phyloP scores from a whole-genome alignment of 805 yeast genomes.

The Wickerhamiella hasegawae region DNA sequence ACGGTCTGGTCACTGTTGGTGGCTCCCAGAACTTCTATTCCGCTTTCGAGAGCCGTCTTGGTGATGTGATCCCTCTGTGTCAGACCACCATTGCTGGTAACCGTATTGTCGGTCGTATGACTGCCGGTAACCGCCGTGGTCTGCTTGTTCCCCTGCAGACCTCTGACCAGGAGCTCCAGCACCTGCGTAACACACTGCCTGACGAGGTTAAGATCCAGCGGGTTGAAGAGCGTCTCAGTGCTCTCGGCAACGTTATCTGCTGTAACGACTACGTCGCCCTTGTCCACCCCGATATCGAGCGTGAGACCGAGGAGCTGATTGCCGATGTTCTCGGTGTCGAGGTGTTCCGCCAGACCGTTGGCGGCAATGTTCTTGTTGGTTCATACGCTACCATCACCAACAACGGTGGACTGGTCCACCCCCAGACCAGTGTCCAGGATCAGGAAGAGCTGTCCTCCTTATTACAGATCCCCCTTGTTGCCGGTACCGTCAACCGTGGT shows the following conservation, averaged over 20 bases:
- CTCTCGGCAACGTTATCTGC: constrained; percentile 94
- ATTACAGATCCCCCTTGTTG: constrained; percentile 93
- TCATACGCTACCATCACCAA: constrained; percentile 88
- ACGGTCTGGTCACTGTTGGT: constrained; percentile 92
- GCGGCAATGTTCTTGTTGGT: constrained; percentile 95
- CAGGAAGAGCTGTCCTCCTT: constrained; percentile 94
- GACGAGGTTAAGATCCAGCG: constrained; percentile 91
- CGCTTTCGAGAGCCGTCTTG: constrained; percentile 94
- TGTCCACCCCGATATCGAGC: constrained; percentile 97
- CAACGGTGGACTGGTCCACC: constrained; percentile 97
- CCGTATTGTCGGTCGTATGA: constrained; percentile 94
- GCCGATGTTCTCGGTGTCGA: constrained; percentile 98
- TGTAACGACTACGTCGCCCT: constrained; percentile 98
- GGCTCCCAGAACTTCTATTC: constrained; percentile 76
- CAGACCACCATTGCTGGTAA: constrained; percentile 98
- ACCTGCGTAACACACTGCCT: constrained; percentile 88
- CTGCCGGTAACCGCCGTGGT: constrained; percentile 97
- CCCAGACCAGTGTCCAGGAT: constrained; percentile 92
- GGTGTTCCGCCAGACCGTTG: constrained; percentile 97
- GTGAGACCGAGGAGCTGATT: constrained; percentile 96
- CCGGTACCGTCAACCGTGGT: constrained; percentile 98
- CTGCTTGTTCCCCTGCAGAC: constrained; percentile 93
- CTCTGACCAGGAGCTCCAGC: constrained; percentile 96
- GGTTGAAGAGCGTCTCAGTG: constrained; percentile 93
- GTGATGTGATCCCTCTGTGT: constrained; percentile 89